These are phyloP conservation scores for Trypanosoma melophagium DNA, from an alignment of 208 protist genomes.

Conservation along the genomic window DNA sequence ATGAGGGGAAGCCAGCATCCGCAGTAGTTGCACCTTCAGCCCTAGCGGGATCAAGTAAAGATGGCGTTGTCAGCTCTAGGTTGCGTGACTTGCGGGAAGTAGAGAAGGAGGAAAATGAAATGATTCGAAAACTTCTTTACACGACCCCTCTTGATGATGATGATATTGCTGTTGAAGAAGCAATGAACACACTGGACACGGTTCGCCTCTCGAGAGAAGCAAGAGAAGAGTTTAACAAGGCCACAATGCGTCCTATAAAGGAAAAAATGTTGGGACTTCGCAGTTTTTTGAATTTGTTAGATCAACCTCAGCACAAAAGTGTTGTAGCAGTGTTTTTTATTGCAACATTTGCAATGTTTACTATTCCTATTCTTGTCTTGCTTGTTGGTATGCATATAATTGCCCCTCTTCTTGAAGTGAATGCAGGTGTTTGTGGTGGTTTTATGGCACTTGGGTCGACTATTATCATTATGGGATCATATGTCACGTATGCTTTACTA, in stretches of 20 bases:
- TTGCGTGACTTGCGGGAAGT: slow-evolving; percentile 58
- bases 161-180: slow-evolving; percentile 25
- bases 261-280: slow-evolving; percentile 56
- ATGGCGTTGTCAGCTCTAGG: neutral
- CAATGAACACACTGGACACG: slow-evolving; percentile 42
- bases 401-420: slow-evolving; percentile 41
- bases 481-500: slow-evolving; percentile 64
- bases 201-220: slow-evolving; percentile 34
- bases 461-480: slow-evolving; percentile 48
- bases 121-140: slow-evolving; percentile 66
- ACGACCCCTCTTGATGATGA: slow-evolving; percentile 43
- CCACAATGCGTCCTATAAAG: slow-evolving; percentile 38
- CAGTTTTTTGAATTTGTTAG: slow-evolving; percentile 36
- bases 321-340: slow-evolving; percentile 57
- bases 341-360: slow-evolving; percentile 63
- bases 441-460: slow-evolving; percentile 51
- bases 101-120: slow-evolving; percentile 61
- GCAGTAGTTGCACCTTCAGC: neutral
- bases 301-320: slow-evolving; percentile 33
- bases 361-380: slow-evolving; percentile 59
- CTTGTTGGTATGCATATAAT: slow-evolving; percentile 62
- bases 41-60: no score
- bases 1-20: neutral
- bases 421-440: slow-evolving; percentile 61
- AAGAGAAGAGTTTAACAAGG: slow-evolving; percentile 47